phyloP scores from a whole-genome alignment of 352 stramenopile species.

The Elongisporangium prolatum region DNA sequence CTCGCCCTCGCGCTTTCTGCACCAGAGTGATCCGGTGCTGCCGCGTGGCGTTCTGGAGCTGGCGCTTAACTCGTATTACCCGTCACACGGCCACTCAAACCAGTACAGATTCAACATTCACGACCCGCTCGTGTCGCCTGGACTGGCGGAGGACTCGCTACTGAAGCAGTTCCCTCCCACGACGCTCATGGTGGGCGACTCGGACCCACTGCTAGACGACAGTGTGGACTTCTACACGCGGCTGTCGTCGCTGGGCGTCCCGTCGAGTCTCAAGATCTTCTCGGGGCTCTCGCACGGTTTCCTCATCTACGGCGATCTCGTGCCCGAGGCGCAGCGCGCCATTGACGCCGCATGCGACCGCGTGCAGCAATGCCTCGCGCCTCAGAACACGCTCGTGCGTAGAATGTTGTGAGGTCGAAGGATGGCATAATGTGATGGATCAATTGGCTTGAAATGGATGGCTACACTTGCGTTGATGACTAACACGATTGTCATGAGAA shows the following conservation, averaged over 20 bases:
- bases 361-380: slow-evolving; percentile 56
- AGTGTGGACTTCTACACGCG: slow-evolving; percentile 89
- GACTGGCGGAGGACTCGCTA: slow-evolving; percentile 68
- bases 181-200: slow-evolving; percentile 75
- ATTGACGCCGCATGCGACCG: slow-evolving; percentile 82
- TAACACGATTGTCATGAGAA: not conserved
- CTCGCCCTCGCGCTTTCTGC: slow-evolving; percentile 82
- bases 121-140: slow-evolving; percentile 82
- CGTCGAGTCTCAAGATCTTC: slow-evolving; percentile 82
- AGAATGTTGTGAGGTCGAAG: not conserved
- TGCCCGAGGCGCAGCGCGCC: slow-evolving; percentile 68
- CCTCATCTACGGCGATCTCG: slow-evolving; percentile 81
- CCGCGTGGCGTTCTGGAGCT: slow-evolving; percentile 77
- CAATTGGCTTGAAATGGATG: not conserved
- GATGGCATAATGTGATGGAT: not conserved
- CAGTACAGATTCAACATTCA: slow-evolving; percentile 89
- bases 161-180: slow-evolving; percentile 79
- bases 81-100: slow-evolving; percentile 72
- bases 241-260: slow-evolving; percentile 72
- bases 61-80: slow-evolving; percentile 83
- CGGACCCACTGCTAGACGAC: slow-evolving; percentile 86
- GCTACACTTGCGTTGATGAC: not conserved
- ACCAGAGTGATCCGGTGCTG: slow-evolving; percentile 84
- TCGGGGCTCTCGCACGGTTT: slow-evolving; percentile 82
- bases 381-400: slow-evolving; percentile 7